These are phyloP conservation scores for Halenospora varia DNA, from an alignment of 495 filamentous ascomycete species.

Conservation along the genomic window DNA sequence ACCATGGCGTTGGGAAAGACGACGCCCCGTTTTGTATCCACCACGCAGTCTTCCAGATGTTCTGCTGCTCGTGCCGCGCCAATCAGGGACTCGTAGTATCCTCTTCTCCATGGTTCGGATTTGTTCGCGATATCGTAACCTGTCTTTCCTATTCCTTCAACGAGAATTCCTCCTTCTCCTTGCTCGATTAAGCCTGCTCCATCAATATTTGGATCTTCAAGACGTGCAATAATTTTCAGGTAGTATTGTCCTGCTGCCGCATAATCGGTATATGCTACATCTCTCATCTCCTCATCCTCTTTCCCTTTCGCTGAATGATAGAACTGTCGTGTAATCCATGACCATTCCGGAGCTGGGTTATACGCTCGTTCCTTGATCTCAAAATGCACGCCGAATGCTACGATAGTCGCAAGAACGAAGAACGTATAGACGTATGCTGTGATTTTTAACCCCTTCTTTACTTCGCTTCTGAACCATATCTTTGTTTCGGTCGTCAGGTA, in stretches of 20 bases:
- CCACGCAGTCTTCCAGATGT: constrained; percentile 71
- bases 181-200: constrained; percentile 58
- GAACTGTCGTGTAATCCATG: constrained; percentile 53
- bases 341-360: constrained; percentile 75
- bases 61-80: constrained; percentile 70
- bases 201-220: constrained; percentile 63
- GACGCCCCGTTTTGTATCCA: constrained; percentile 59
- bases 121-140: constrained; percentile 70
- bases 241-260: constrained; percentile 51
- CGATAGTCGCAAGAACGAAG: constrained; percentile 45
- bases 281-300: constrained; percentile 49
- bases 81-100: constrained; percentile 80
- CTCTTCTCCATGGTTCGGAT: constrained; percentile 73
- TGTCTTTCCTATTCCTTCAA: constrained; percentile 50
- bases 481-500: constrained; percentile 74
- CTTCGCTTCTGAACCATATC: constrained; percentile 59
- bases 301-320: constrained; percentile 55
- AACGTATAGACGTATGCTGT: constrained; percentile 52
- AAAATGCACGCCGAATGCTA: constrained; percentile 56
- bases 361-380: constrained; percentile 69
- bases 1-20: constrained; percentile 67
- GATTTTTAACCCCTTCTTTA: constrained; percentile 58
- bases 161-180: constrained; percentile 50
- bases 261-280: constrained; percentile 54
- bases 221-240: constrained; percentile 48